These are phyloP conservation scores for Spathaspora gorwiae DNA, from an alignment of 805 yeast genomes.

Conservation along the genomic window DNA sequence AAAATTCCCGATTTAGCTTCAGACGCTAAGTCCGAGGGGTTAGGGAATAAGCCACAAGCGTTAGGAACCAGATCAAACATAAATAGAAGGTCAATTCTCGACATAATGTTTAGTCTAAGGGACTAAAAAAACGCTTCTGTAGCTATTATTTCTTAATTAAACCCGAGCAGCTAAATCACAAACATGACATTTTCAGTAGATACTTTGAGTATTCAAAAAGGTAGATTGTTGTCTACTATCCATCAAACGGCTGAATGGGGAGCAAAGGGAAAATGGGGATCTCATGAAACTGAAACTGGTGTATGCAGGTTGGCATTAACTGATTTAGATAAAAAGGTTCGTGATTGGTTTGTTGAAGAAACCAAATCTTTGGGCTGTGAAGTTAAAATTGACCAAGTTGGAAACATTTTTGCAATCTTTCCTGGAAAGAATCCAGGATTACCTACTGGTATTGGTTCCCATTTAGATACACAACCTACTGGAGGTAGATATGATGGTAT, in stretches of 20 bases:
- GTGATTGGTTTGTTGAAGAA: conserved; percentile 62
- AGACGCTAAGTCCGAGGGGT: no score
- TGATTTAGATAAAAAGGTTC: conserved; percentile 58
- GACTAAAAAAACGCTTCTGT: no score
- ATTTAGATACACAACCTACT: conserved; percentile 72
- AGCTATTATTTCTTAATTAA: no score
- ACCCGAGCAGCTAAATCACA: background rate
- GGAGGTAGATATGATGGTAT: conserved; percentile 78
- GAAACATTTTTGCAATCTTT: conserved; percentile 62
- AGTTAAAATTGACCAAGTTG: conserved; percentile 58
- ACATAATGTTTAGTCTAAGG: no score
- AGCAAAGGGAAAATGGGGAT: conserved; percentile 61
- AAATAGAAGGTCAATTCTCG: no score
- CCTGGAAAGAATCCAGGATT: conserved; percentile 47
- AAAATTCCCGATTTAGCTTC: no score
- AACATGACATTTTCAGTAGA: conserved; percentile 2
- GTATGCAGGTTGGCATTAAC: conserved; percentile 61
- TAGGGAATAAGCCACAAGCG: no score
- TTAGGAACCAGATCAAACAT: no score
- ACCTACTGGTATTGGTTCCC: conserved; percentile 70
- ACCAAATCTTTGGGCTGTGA: conserved; percentile 51
- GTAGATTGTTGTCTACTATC: conserved; percentile 52
- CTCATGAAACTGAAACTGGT: conserved; percentile 54
- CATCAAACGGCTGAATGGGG: conserved; percentile 63
- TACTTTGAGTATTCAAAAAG: conserved; percentile 9